Evolutionary conservation across 345 rosid genomes (phyloP), one percentile per base, ranked within the genome.

Genomic region (Moringa oleifera): DNA sequence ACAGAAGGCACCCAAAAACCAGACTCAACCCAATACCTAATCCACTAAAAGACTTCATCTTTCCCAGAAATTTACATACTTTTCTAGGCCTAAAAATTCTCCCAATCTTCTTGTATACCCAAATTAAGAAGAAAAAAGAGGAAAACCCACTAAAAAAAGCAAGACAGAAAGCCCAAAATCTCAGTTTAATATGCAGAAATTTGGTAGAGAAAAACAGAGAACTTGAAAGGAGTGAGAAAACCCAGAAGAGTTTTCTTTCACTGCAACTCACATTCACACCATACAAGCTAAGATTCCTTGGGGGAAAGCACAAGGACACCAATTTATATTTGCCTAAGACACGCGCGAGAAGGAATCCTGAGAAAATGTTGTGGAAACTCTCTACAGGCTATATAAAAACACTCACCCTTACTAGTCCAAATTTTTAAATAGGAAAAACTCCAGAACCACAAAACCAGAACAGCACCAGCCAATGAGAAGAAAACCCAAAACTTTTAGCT

Each of bases 21-120:
- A 88, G 49, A 63, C 95, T 77, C 20, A 94, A 76, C 51, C 88
- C 85, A 52, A 94, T 70, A 20, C 90, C 91, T 76, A 94, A 83
- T 11, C 90, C 86, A 75, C 81, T 77, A 15, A 82, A 73, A 73
- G 80, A 68, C 55, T 64, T 46, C 97, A 90, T 90, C 72, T 73
- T 75, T 66, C 37, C 47, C 58, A 55, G 58, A 24, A 67, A 73
- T 53, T 76, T 83, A 62, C 75, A 80, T 83, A 83, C 37, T 85
- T 57, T 79, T 82, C 75, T 62, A 49, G 53, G 57, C n/a, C 33
- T 46, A 31, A 59, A 49, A 16, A 41, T 41, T 41, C 47, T 41
- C 47, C 13, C 47, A 41, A 15, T 41, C 12, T 41, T 41, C 47
- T 41, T 33, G 5, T 28, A 28, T 28, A 28, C 8, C 3, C 8